phyloP scores from a whole-genome alignment of 2,329 filamentous ascomycete genomes.

The Microdochium nivale region DNA sequence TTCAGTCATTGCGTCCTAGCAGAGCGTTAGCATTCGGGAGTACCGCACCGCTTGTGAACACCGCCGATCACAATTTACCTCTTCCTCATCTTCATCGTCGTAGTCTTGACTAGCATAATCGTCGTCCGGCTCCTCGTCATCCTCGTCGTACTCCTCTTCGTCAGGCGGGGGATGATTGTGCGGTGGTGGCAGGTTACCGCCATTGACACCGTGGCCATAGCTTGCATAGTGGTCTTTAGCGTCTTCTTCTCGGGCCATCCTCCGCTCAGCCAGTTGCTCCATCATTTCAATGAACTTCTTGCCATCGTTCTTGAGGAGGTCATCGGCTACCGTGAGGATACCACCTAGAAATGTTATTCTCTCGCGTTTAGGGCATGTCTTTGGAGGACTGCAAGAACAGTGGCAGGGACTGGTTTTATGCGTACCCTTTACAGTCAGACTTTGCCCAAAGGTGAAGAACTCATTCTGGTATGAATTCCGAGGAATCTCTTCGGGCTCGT shows the following conservation, averaged over 20 bases:
- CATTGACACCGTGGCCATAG: constrained; percentile 50
- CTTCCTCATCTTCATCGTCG: constrained; percentile 66
- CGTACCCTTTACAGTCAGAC: constrained; percentile 83
- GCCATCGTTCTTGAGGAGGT: constrained; percentile 96
- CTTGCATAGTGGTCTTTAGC: constrained; percentile 59
- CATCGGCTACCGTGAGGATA: constrained; percentile 96
- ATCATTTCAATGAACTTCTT: constrained; percentile 99
- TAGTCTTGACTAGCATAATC: constrained; percentile 55
- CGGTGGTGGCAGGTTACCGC: constrained; percentile 39
- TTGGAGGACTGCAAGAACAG: constrained; percentile 3
- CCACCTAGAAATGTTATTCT: constrained; percentile 58
- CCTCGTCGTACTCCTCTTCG: constrained; percentile 65
- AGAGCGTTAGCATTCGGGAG: constrained; percentile 14
- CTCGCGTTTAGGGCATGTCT: constrained; percentile 11
- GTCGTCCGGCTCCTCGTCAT: constrained; percentile 47
- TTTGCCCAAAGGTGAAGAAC: constrained; percentile 97
- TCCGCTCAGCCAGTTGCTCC: constrained; percentile 94
- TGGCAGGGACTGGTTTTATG: constrained; percentile 3
- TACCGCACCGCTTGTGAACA: constrained; percentile 2
- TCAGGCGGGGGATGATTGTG: constrained; percentile 73
- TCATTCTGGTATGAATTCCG: constrained; percentile 66
- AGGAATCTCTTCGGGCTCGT: constrained; percentile 42
- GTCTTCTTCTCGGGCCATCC: constrained; percentile 95
- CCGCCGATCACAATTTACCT: constrained; percentile 42
- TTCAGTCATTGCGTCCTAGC: constrained; percentile 93